Evolutionary conservation across 2,329 filamentous ascomycete species (phyloP), one percentile per base, ranked within the genome.

Genomic region (Fusarium cyanostomum): DNA sequence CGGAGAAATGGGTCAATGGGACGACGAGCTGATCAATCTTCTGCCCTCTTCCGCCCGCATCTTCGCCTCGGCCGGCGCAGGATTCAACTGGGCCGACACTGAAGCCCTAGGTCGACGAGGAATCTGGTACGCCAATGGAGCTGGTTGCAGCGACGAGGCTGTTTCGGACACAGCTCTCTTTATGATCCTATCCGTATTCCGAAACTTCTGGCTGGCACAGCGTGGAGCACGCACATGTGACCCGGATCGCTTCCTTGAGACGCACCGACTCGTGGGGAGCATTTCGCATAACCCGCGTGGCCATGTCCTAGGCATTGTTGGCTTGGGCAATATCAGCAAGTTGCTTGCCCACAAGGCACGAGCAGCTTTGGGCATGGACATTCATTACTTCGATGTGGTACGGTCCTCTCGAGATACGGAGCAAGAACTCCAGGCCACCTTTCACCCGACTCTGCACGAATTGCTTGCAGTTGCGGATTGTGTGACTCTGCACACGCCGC

Each of bases 61-160:
- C 30, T 88, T 86, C 70, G 84, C 86, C 27, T 85, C 81, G 11
- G 86, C 86, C 3, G 86, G 86, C 7, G 86, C 86, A 3, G 79
- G 86, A 9, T 89, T 86, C 68, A 85, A 89, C 72, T 89, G 85
- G 86, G 85, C 84, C 1, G 84, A 89, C 67, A 83, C 82, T 0
- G 75, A 81, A 33, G 72, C 75, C 0, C 75, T 86, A 4, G 67
- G 72, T 6, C 63, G 69, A 0, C 70, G 68, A 2, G 65, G 68
- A 2, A 78, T 80, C 62, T 84, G 68, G 73, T 81, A 81, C 52
- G 72, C 77, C 45, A 81, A 81, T 34, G 78, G 78, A 0, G 78
- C 78, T 0, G 75, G 77, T 0, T 77, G 77, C 7, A 77, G 77
- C 10, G 75, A 79, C 27, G 78, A 81, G 44, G 78, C 79, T 11